Evolutionary conservation across 2,329 filamentous ascomycete species (phyloP), one percentile per base, ranked within the genome.

Genomic region (Aspergillus fumigatus): DNA sequence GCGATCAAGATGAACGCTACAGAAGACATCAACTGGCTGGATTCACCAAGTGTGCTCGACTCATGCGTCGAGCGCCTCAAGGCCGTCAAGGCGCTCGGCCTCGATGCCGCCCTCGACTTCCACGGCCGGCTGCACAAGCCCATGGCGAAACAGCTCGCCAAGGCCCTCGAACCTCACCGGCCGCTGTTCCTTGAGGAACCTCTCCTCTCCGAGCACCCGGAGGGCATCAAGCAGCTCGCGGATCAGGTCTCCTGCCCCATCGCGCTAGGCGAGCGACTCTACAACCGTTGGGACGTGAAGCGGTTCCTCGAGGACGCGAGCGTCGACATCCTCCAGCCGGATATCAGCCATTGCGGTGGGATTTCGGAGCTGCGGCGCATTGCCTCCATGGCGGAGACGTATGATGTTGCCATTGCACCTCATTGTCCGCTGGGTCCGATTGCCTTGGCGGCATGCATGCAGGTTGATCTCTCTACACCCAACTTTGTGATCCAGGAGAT

Each of bases 121-220:
- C 89, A 92, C 68, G 89, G 89, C 3, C 83, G 88, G 8, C 77
- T 90, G 0, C 88, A 92, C 72, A 88, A 87, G 59, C 86, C 88
- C n/a, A 92, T 92, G 88, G 88, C 88, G 0, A 90, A 89, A 63
- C 88, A 92, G 63, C 80, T 92, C 2, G 87, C 86, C 1, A 81
- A 82, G 56, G 79, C 82, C 0, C 78, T 92, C 0, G 87, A 88
- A 59, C 87, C 87, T 0, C 81, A 89, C 61, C 79, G 79, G 1
- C 88, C 88, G 0, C 75, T 92, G n/a, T 92, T 91, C 69, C 85
- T 92, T 47, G 88, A 91, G 67, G 88, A 91, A 62, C 88, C 88
- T 0, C 74, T 90, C 1, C 79, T 91, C 0, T 87, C 83, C 0
- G 88, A 92, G 66, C 86, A 91, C 56, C 76, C 80, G 0, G 86